Conservation (phyloP, 2,329 filamentous ascomycete genomes). For the Didymella pomorum region DNA sequence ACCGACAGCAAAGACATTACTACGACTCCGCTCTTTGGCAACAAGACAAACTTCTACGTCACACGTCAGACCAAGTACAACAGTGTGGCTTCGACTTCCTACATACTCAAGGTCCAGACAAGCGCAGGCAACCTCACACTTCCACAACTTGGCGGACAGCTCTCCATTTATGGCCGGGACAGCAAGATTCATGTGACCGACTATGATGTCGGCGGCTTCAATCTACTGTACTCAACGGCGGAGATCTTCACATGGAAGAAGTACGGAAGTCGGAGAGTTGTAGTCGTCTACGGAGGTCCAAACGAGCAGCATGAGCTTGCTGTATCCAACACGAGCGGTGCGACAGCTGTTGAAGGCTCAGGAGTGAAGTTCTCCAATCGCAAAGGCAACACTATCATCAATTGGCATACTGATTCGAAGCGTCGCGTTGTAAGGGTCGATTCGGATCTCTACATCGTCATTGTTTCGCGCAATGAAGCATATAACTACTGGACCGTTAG, state of each 20-base stretch:
- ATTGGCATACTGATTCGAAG: conserved; percentile 62
- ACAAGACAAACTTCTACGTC: conserved; percentile 68
- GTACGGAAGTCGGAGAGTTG: conserved; percentile 62
- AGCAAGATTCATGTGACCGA: conserved; percentile 72
- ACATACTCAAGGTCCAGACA: conserved; percentile 68
- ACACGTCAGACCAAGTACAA: conserved; percentile 69
- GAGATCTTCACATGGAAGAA: conserved; percentile 73
- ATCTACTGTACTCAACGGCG: conserved; percentile 70
- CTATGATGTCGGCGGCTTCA: conserved; percentile 65
- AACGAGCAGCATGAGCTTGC: conserved; percentile 69
- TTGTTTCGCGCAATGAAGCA: conserved; percentile 68
- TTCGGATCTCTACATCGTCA: conserved; percentile 59
- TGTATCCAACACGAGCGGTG: conserved; percentile 44
- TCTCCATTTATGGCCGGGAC: conserved; percentile 68
- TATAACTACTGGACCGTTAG: conserved; percentile 72
- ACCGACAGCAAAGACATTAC: conserved; percentile 56
- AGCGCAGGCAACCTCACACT: conserved; percentile 60
- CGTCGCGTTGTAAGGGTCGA: conserved; percentile 59
- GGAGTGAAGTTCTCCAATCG: conserved; percentile 45
- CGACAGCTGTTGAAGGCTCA: conserved; percentile 49
- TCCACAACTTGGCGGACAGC: conserved; percentile 62
- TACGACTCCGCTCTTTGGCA: conserved; percentile 66
- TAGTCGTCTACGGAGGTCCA: conserved; percentile 69
- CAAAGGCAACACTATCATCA: conserved; percentile 57
- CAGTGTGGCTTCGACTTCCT: conserved; percentile 62